These are phyloP conservation scores for Scenedesmus sp. DNA, from an alignment of 163 green algal species.

Conservation along the genomic window DNA sequence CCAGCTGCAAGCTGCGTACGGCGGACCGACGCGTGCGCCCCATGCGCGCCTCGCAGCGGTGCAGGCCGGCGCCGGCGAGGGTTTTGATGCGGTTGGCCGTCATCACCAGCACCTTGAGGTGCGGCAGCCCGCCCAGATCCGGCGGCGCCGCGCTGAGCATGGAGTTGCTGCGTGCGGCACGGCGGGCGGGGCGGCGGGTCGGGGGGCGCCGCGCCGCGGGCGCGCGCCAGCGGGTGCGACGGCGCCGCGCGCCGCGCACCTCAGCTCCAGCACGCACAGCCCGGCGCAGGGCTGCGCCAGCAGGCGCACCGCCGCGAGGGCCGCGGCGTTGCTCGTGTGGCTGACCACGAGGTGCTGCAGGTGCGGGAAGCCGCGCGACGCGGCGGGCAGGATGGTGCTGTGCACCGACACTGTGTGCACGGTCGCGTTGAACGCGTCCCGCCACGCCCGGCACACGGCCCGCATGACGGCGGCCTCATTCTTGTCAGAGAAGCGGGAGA, in stretches of 20 bases:
- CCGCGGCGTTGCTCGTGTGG: conserved; percentile 1
- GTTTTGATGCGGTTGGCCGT: neutral
- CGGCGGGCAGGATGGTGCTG: neutral
- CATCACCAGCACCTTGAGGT: conserved; percentile 19
- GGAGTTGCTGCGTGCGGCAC: conserved; percentile 6
- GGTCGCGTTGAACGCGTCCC: conserved; percentile 22
- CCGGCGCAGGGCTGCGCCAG: neutral
- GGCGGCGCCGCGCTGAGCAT: neutral
- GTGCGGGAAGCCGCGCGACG: conserved; percentile 7
- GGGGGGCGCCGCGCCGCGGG: too few species aligned
- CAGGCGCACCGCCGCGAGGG: neutral
- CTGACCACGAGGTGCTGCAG: conserved; percentile 32
- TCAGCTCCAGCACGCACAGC: neutral
- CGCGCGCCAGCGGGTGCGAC: too few species aligned
- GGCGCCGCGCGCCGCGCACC: too few species aligned
- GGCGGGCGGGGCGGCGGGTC: too few species aligned
- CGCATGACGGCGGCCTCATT: conserved; percentile 6
- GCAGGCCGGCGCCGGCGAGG: too few species aligned
- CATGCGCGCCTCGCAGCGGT: too few species aligned
- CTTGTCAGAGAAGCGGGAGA: neutral
- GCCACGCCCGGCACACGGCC: conserved; percentile 12
- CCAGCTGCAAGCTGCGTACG: conserved; percentile 5
- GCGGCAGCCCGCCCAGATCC: conserved; percentile 15
- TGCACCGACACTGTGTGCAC: conserved; percentile 19
- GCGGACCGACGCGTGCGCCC: too few species aligned